Percentiles rank a stretch among this genome's conserved stretches.
phyloP scores from a whole-genome alignment of 805 yeast genomes.

The Candida xiaguanensis region DNA sequence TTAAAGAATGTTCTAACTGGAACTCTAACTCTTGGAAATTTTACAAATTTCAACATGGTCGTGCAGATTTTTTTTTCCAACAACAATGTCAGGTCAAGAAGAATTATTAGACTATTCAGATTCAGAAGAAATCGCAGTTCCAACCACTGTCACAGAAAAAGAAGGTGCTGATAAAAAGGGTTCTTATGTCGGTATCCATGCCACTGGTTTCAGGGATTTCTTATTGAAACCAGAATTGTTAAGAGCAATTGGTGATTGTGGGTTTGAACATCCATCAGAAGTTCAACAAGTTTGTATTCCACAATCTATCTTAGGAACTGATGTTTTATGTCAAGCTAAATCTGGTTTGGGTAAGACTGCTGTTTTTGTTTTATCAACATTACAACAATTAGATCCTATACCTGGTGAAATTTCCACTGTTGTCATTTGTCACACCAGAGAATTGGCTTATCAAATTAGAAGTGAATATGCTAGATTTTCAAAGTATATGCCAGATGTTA shows the following conservation, averaged over 20 bases:
- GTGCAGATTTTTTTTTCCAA: constrained; percentile 2
- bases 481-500: constrained; percentile 97
- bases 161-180: constrained; percentile 82
- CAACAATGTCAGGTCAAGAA: constrained; percentile 89
- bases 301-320: constrained; percentile 96
- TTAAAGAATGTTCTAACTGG: constrained; percentile 9
- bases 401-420: constrained; percentile 94
- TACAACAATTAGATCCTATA: constrained; percentile 96
- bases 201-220: constrained; percentile 98
- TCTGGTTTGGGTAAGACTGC: constrained; percentile 99
- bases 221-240: constrained; percentile 92
- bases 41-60: not conserved
- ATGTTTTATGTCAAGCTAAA: constrained; percentile 97
- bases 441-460: constrained; percentile 95
- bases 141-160: constrained; percentile 38
- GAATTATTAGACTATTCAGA: constrained; percentile 98
- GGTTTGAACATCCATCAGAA: constrained; percentile 65
- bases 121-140: constrained; percentile 88
- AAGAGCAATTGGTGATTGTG: constrained; percentile 98
- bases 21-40: not conserved
- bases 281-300: constrained; percentile 99
- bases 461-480: constrained; percentile 97
- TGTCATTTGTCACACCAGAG: constrained; percentile 97
- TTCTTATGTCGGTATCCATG: constrained; percentile 95
- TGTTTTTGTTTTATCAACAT: constrained; percentile 90